Evolutionary conservation across 1,284 basidiomycete species (phyloP), one percentile per base, ranked within the genome.

Genomic region (Tilletiaria anomala): DNA sequence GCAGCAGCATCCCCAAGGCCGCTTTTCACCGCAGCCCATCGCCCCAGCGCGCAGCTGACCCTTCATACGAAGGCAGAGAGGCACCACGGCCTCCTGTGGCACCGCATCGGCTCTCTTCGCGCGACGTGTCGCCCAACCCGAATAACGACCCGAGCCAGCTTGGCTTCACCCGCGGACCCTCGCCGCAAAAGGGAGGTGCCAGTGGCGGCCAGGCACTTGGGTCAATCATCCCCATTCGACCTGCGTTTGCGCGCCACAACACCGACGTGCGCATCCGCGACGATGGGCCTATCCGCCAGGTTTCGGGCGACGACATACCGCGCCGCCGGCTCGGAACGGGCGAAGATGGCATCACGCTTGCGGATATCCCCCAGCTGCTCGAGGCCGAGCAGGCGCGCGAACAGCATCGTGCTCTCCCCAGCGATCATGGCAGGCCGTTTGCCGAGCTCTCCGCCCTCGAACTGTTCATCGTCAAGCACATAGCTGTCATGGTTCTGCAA

Each of bases 341-440:
- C 40, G 83, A 88, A 43, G 84, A 89, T 46, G 81, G 79, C 4
- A 80, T 96, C 57, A 94, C 91, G 0, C 75, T 99, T 8, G 87
- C 85, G n/a, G 93, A 99, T 70, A 83, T 97, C 47, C 87, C 91
- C 5, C 82, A 88, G 59, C 71, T 94, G 4, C 79, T 91, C 69
- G 83, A 89, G 62, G 85, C 81, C 2, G 85, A 88, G 34, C 85
- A 91, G 65, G 84, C 83, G 22, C 75, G 83, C n/a, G 26, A 29
- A 8, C 26, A 29, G 10, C 26, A 29, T 8, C 26, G 8, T 8
- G 26, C 10, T n/a, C 8, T 29, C n/a, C n/a, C 26, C 26, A 29
- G 8, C 10, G 10, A 8, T n/a, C 26, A 8, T n/a, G 10, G 26
- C 26, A 8, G 26, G 10, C 26, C 26, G n/a, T n/a, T 97, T 38